Base-by-base conservation (phyloP, 345 rosid genomes). In the Rhodamnia rubescens region DNA sequence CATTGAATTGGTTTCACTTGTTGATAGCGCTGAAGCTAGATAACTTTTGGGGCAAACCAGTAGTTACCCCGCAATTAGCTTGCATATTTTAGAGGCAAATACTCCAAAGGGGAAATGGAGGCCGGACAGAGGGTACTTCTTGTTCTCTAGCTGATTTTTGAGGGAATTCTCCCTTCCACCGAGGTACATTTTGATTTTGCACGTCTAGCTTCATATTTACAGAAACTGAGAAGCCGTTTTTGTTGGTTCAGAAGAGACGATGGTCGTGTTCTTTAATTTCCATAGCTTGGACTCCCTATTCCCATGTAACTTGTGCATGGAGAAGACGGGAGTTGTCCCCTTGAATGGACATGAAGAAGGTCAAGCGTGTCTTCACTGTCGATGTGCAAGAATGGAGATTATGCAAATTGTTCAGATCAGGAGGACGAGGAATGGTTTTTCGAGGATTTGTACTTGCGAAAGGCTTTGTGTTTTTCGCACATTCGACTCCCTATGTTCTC, bases 1-100 rank as follows among this genome's bases (percentile, higher is more conserved):
- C 58, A 81, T 89, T 51, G 95, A 95, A 89, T 87, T 95, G 94
- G 86, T 89, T 83, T 89, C 93, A 26, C 91, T 93, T 50, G 85
- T 89, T 81, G 40, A 82, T 80, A 54, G 86, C 82, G 13, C 84
- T 80, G 86, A 82, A 89, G 64, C 54, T 49, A 64, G 54, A 54
- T 83, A 22, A 74, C 24, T 64, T 61, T 42, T 0, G 5, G 42
- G 75, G 75, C 75, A 61, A 61, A 84, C 75, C 75, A 61, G 42
- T 29, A 61, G 42, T 29, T 36, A 3, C 40, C 40, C 40, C 40
- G 40, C 40, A 36, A 36, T 36, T 36, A 2, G 40, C 40, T 36
- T 36, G 40, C 40, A 36, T 36, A 36, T 36, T 36, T 61, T 29
- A 61, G 42, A 61, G 42, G 42, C 29, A 61, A 61, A 29, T 61